phyloP scores from a whole-genome alignment of 441 rosid genomes.

The Caryocar brasiliense region DNA sequence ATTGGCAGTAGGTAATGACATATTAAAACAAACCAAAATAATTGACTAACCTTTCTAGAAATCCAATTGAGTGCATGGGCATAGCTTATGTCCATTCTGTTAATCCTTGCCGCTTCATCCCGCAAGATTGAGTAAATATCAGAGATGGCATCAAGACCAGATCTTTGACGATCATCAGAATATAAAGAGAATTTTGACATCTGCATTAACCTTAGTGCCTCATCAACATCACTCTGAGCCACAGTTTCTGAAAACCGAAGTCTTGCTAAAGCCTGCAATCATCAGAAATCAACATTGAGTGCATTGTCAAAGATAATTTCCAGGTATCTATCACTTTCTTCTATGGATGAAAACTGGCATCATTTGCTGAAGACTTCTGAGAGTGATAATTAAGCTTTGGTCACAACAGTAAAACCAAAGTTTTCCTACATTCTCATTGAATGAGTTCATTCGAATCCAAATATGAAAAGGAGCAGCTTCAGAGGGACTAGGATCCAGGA shows the following conservation, averaged over 20 bases:
- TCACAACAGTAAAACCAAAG: background rate
- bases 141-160: constrained; percentile 96
- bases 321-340: background rate
- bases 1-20: background rate
- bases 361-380: background rate
- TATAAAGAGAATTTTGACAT: constrained; percentile 98
- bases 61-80: constrained; percentile 95
- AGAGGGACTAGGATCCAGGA: background rate
- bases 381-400: background rate
- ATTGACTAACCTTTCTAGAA: constrained; percentile 74
- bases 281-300: constrained; percentile 1
- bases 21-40: constrained; percentile 3
- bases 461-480: background rate
- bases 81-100: constrained; percentile 70
- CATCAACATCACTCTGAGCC: constrained; percentile 97
- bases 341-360: background rate
- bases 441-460: background rate
- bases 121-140: constrained; percentile 92
- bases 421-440: background rate
- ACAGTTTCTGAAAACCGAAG: constrained; percentile 90
- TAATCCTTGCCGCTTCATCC: constrained; percentile 92
- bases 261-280: constrained; percentile 80
- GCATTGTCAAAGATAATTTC: background rate
- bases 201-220: constrained; percentile 92
- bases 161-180: constrained; percentile 78